Conservation (phyloP, 805 yeast genomes). For the Monosporozyma yasuniensis region DNA sequence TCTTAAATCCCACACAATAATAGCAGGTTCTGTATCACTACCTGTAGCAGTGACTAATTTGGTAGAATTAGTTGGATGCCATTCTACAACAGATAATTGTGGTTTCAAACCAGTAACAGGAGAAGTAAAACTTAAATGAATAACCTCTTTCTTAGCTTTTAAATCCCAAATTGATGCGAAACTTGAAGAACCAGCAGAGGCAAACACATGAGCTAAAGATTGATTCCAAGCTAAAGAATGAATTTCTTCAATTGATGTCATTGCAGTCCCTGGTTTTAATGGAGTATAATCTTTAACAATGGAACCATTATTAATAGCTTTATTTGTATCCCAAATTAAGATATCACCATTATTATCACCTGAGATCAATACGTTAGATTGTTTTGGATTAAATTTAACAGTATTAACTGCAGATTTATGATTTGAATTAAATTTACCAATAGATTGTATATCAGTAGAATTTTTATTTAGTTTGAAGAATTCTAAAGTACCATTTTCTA, state of each 20-base stretch:
- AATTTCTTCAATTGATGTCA: conserved; percentile 74
- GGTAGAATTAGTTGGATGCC: conserved; percentile 92
- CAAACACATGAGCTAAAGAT: conserved; percentile 74
- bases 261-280: conserved; percentile 63
- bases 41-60: conserved; percentile 82
- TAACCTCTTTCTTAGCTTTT: conserved; percentile 76
- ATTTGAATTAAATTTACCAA: conserved; percentile 42
- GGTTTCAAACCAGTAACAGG: conserved; percentile 44
- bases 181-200: conserved; percentile 78
- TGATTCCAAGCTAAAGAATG: conserved; percentile 85
- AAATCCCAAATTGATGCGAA: conserved; percentile 92
- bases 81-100: conserved; percentile 70
- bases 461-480: conserved; percentile 47
- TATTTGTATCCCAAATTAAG: conserved; percentile 78
- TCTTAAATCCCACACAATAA: conserved; percentile 88
- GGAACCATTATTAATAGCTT: conserved; percentile 36
- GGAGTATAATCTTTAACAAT: conserved; percentile 26
- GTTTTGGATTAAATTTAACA: conserved; percentile 69
- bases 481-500: conserved; percentile 73
- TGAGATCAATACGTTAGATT: conserved; percentile 64
- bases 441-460: conserved; percentile 36
- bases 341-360: conserved; percentile 78
- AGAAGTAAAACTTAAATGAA: conserved; percentile 69
- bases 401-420: conserved; percentile 67
- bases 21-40: conserved; percentile 67